Evolutionary conservation across 2,329 filamentous ascomycete genomes (phyloP).

Genomic region (Mollisia scopiformis): DNA sequence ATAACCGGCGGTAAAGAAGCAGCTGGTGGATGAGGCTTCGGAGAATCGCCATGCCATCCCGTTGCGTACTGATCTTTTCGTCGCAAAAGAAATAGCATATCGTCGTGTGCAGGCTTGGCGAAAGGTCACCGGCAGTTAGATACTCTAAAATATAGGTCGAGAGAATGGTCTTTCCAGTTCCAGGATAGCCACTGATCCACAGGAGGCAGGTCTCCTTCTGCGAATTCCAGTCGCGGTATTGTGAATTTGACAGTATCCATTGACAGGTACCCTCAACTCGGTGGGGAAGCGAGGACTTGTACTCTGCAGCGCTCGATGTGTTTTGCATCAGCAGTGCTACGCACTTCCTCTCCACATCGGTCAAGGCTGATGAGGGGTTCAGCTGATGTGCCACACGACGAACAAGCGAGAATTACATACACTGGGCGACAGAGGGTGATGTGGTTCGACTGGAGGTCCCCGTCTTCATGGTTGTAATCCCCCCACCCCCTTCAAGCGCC

Average conservation of each 20-base stretch:
- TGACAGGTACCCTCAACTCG: conserved; percentile 40
- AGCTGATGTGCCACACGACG: conserved; percentile 7
- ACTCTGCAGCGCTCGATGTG: conserved; percentile 35
- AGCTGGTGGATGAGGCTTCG: conserved; percentile 41
- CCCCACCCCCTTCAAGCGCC: not conserved
- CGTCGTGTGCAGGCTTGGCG: conserved; percentile 12
- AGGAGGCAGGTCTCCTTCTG: conserved; percentile 36
- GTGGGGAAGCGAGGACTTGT: conserved; percentile 35
- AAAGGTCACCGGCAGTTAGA: conserved; percentile 23
- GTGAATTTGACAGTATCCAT: conserved; percentile 38
- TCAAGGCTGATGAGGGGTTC: conserved; percentile 34
- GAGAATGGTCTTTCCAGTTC: conserved; percentile 43
- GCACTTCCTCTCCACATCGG: conserved; percentile 38
- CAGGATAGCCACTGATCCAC: conserved; percentile 42
- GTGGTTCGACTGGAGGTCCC: conserved; percentile 10
- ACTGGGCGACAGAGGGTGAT: conserved; percentile 14
- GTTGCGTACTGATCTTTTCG: conserved; percentile 39
- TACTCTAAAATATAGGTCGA: conserved; percentile 39
- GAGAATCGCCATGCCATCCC: conserved; percentile 40
- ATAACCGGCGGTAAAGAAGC: conserved; percentile 34
- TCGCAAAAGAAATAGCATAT: conserved; percentile 41
- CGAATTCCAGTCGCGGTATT: conserved; percentile 37
- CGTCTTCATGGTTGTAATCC: not conserved
- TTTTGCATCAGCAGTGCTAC: conserved; percentile 35
- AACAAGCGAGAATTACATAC: conserved; percentile 14